Percentiles rank a stretch among this genome's conserved stretches.
These are phyloP conservation scores for Mytilinidion resinicola DNA, from an alignment of 495 filamentous ascomycete genomes.

Conservation along the genomic window DNA sequence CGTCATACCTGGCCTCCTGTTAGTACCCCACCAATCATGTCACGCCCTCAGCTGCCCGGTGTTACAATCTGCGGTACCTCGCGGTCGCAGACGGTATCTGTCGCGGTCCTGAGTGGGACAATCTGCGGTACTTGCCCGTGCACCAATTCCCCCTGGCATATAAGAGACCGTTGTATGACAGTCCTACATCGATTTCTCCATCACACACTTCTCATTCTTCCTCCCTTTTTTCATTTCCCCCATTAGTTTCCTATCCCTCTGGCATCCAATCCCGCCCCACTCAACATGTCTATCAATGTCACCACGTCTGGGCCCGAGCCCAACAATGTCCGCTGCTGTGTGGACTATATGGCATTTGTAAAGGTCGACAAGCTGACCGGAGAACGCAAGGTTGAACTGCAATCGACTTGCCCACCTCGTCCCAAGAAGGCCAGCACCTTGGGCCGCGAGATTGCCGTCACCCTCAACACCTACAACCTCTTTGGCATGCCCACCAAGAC, in stretches of 20 bases:
- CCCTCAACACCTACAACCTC: conserved; percentile 73
- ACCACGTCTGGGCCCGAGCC: neutral
- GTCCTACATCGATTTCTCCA: neutral
- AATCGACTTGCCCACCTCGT: conserved; percentile 19
- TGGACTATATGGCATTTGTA: conserved; percentile 7
- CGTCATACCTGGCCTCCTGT: too few relatives aligned
- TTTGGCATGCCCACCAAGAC: conserved; percentile 43
- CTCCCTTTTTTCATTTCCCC: neutral
- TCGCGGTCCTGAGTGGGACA: too few relatives aligned
- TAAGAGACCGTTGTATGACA: too few relatives aligned
- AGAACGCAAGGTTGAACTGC: conserved; percentile 10
- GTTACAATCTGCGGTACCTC: too few relatives aligned
- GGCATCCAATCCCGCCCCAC: neutral
- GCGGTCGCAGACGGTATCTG: too few relatives aligned
- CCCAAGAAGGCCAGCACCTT: conserved; percentile 21
- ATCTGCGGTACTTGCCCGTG: too few relatives aligned
- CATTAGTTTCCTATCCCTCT: neutral
- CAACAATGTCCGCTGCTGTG: neutral
- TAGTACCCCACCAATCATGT: too few relatives aligned
- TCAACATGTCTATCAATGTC: neutral
- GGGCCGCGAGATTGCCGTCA: conserved; percentile 53
- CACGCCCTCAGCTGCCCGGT: too few relatives aligned
- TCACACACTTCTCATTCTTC: neutral
- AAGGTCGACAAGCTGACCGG: conserved; percentile 12
- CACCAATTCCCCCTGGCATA: too few relatives aligned